A percentile compares a stretch with the other conserved stretches of the same genome.
phyloP scores from a whole-genome alignment of 208 protist genomes.

The Crithidia fasciculata region DNA sequence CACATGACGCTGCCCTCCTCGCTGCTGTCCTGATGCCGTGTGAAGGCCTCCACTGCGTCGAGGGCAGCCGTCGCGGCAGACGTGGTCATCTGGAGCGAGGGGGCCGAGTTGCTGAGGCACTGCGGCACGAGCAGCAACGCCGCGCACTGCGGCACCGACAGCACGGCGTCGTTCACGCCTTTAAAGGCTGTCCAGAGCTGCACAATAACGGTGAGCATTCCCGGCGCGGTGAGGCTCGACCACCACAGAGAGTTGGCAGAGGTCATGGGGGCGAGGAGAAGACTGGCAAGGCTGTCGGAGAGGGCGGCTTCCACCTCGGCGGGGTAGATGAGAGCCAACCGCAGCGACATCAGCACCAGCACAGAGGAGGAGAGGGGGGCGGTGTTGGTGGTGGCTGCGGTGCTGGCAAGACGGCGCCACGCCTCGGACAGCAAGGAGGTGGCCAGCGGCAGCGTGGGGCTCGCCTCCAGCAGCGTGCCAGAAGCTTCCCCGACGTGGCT shows the following conservation, averaged over 20 bases:
- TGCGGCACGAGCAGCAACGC: constrained; percentile 34
- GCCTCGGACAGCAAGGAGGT: constrained; percentile 56
- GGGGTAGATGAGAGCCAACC: constrained; percentile 22
- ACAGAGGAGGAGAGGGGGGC: constrained; percentile 9
- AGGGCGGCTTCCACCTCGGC: constrained; percentile 29
- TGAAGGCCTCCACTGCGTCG: constrained; percentile 26
- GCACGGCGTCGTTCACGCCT: neutral
- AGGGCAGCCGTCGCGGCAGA: constrained; percentile 9
- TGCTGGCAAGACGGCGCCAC: constrained; percentile 25
- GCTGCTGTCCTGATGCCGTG: constrained; percentile 7
- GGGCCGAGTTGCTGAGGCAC: neutral
- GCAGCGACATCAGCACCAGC: constrained; percentile 23
- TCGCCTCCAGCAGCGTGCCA: neutral
- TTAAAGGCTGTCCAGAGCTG: constrained; percentile 25
- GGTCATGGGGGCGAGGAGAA: constrained; percentile 32
- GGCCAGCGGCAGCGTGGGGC: constrained; percentile 53
- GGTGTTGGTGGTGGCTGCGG: constrained; percentile 3
- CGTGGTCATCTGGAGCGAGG: neutral
- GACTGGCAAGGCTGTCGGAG: constrained; percentile 16
- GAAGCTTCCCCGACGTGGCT: constrained; percentile 16
- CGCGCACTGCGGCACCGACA: constrained; percentile 18
- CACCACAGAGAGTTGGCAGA: constrained; percentile 25
- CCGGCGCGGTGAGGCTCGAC: constrained; percentile 15
- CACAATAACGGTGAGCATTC: constrained; percentile 26
- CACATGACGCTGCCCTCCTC: constrained; percentile 9